These are phyloP conservation scores for Lactifluus volemus DNA, from an alignment of 768 basidiomycete genomes.

Conservation along the genomic window DNA sequence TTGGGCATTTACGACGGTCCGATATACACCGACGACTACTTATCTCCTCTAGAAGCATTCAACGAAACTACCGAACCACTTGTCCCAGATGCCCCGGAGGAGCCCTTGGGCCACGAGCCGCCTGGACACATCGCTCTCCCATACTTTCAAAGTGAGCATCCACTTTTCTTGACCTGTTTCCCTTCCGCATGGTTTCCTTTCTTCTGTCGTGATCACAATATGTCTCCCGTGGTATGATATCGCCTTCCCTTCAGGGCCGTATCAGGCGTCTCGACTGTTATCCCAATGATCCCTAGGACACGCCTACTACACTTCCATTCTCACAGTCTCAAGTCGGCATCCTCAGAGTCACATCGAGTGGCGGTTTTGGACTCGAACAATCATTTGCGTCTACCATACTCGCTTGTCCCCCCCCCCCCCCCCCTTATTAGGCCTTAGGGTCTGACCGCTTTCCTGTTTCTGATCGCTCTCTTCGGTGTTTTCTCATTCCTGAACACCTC, in stretches of 20 bases:
- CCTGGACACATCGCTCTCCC: constrained; percentile 17
- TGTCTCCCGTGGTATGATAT: neutral
- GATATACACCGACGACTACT: neutral
- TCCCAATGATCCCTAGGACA: neutral
- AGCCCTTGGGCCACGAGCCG: neutral
- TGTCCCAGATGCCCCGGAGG: neutral
- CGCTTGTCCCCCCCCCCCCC: neutral
- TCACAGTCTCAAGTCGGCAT: neutral
- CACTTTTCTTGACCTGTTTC: neutral
- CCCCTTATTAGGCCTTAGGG: neutral
- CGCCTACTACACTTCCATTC: neutral
- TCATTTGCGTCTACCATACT: neutral
- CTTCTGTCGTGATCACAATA: neutral
- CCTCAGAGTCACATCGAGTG: no score
- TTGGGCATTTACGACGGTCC: constrained; percentile 10
- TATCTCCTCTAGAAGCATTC: constrained; percentile 11
- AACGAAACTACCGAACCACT: neutral
- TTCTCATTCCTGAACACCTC: neutral
- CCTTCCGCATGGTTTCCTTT: neutral
- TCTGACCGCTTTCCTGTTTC: neutral
- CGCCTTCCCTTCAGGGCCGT: no score
- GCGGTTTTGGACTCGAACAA: neutral
- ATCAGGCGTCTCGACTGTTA: neutral
- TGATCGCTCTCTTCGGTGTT: neutral
- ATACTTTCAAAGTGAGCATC: constrained; percentile 18